Evolutionary conservation across 495 filamentous ascomycete species (phyloP), one percentile per base, ranked within the genome.

Genomic region (Talaromyces liani): DNA sequence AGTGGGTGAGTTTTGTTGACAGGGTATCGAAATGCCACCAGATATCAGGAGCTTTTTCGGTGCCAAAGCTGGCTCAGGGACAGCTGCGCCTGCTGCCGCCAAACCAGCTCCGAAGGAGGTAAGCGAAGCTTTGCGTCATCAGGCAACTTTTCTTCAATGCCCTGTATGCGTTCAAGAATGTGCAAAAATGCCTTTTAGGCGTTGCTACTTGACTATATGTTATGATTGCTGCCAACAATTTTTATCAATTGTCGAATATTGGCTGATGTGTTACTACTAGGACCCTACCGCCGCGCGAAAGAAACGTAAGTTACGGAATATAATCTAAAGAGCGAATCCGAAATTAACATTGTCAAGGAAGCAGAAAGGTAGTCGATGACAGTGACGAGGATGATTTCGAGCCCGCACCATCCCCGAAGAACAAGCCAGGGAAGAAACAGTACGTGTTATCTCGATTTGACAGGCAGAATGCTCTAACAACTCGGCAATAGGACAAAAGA

Each of bases 1-100:
- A 41, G 22, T 3, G 36, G 25, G 25, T 36, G 25, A 25, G 41
- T 4, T 12, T 25, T 22, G 12, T 25, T 55, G 47, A 29, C 7
- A 16, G 54, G 12, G 6, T 34, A 29, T 57, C 63, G 72, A 59
- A 25, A 93, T 91, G 89, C 84, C 90, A 64, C 91, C 90, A 64
- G 91, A 95, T 79, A 95, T 95, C 64, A 79, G 91, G 59, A 87
- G 75, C 66, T 96, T 93, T 69, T 94, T 96, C 73, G 84, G 84
- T 16, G 82, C 85, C 63, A 80, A 80, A 71, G 66, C 73, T 18
- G 70, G 70, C 58, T 71, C 75, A 65, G 69, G 70, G 66, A 70
- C 72, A 24, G 66, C 45, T 58, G 55, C 66, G 10, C 69, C 69
- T 14, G 68, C 73, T 39, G 64, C 71, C 34, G 64, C 71, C 31